These are phyloP conservation scores for Evernia prunastri DNA, from an alignment of 495 filamentous ascomycete species.

Conservation along the genomic window DNA sequence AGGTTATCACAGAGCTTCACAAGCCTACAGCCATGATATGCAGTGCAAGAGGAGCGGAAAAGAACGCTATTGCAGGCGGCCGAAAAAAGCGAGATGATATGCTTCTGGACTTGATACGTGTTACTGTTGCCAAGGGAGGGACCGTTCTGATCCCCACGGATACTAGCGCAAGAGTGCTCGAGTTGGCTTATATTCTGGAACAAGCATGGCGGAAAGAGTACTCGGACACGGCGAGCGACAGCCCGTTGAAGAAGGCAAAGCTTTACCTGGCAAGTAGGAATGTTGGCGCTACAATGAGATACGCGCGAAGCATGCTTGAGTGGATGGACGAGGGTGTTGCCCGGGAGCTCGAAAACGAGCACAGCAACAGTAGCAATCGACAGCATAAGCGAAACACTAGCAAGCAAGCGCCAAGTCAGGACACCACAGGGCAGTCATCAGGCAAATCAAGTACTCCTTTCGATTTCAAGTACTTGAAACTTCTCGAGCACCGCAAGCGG, in stretches of 20 bases:
- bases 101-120: constrained; percentile 72
- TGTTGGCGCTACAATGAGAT: constrained; percentile 72
- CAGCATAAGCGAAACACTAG: constrained; percentile 38
- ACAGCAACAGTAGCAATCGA: constrained; percentile 40
- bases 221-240: constrained; percentile 36
- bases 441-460: constrained; percentile 64
- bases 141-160: constrained; percentile 95
- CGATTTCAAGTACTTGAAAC: constrained; percentile 77
- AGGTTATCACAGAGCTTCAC: constrained; percentile 86
- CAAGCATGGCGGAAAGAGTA: constrained; percentile 77
- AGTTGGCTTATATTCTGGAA: constrained; percentile 86
- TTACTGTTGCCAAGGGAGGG: constrained; percentile 70
- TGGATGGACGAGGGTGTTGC: constrained; percentile 98
- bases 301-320: constrained; percentile 91
- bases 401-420: constrained; percentile 32
- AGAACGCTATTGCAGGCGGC: constrained; percentile 60
- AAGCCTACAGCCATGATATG: constrained; percentile 92
- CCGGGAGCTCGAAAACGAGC: constrained; percentile 77
- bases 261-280: constrained; percentile 79
- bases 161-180: constrained; percentile 87
- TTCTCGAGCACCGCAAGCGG: constrained; percentile 69
- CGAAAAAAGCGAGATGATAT: constrained; percentile 77
- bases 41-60: constrained; percentile 73
- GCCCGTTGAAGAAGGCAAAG: constrained; percentile 58
- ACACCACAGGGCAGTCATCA: constrained; percentile 34